Percentiles rank a stretch among this genome's conserved stretches.
phyloP scores from a whole-genome alignment of 73 alveolate species.

The Paramecium biaurelia region DNA sequence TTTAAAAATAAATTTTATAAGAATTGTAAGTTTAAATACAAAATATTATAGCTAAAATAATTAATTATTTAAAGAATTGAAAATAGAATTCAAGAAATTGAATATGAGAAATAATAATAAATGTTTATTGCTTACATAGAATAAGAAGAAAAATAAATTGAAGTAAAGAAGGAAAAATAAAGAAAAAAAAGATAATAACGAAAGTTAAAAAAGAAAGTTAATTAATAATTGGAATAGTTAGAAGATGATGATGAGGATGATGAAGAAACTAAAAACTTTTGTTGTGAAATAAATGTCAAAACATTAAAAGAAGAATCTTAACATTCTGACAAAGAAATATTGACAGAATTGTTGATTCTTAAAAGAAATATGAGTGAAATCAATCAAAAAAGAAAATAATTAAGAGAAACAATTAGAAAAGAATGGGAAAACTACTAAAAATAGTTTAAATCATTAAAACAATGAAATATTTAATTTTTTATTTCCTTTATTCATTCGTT shows the following conservation, averaged over 20 bases:
- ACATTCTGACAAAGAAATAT: background rate
- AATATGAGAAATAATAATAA: background rate
- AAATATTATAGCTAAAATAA: background rate
- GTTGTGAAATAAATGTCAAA: background rate
- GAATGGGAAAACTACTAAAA: background rate
- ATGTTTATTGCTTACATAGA: background rate
- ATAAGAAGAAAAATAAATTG: background rate
- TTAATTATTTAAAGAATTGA: background rate
- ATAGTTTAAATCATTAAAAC: background rate
- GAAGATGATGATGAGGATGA: background rate
- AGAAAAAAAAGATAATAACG: conserved; percentile 1
- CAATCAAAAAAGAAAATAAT: background rate
- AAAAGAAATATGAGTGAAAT: background rate
- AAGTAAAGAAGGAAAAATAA: background rate
- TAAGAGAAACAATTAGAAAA: background rate
- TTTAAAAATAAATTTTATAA: background rate
- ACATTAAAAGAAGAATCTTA: background rate
- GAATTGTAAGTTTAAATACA: background rate
- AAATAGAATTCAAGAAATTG: background rate
- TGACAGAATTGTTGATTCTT: background rate
- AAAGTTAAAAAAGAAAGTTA: background rate
- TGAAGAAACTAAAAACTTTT: background rate
- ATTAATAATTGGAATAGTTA: background rate
- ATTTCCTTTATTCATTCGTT: background rate
- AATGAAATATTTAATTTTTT: background rate